Base-by-base conservation (phyloP, 495 filamentous ascomycete genomes). In the Penicillium flavigenum region DNA sequence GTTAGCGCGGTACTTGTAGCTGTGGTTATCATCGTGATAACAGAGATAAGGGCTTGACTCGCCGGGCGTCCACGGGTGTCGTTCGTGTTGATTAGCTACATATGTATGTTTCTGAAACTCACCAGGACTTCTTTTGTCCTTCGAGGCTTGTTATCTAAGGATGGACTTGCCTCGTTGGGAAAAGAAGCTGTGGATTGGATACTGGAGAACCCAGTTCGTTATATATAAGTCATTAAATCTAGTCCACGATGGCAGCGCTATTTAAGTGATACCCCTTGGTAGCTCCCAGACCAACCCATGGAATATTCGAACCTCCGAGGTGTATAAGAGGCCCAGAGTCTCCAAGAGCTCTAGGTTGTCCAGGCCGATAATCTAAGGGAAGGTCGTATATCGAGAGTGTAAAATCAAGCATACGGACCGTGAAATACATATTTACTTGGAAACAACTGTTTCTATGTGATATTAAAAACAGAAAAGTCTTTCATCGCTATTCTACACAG, bases 371-470 rank as follows among this genome's bases (percentile, higher is more conserved):
- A 19, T 19, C 12, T 9, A 11, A 46, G 27, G 2, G 16, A 5
- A 11, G 8, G 16, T 19, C 26, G 8, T 9, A 31, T 12, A 17
- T 47, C 4, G n/a, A 31, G 32, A 16, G 6, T 46, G 5, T 27
- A 45, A 5, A 26, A 16, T 3, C 43, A 27, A 11, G 5, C 34
- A 38, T n/a, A 7, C 34, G 34, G 34, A 38, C 41, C 41, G 11
- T 22, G 17, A 20, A 5, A 20, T 22, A 17, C 46, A 29, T n/a
- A 44, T 45, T 46, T 48, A 54, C 51, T 60, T 59, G 36, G 49
- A 53, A 60, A 65, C 51, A 41, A 49, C 42, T 58, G 59, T 56
- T 60, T 76, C 71, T 75, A 75, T 75, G 69, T 71, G 71, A 65
- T 69, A 71, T 70, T 65, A 59, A 67, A 71, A 69, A 69, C 59